phyloP scores from a whole-genome alignment of 108 stramenopile genomes.

The Cyclotella kingstonii region DNA sequence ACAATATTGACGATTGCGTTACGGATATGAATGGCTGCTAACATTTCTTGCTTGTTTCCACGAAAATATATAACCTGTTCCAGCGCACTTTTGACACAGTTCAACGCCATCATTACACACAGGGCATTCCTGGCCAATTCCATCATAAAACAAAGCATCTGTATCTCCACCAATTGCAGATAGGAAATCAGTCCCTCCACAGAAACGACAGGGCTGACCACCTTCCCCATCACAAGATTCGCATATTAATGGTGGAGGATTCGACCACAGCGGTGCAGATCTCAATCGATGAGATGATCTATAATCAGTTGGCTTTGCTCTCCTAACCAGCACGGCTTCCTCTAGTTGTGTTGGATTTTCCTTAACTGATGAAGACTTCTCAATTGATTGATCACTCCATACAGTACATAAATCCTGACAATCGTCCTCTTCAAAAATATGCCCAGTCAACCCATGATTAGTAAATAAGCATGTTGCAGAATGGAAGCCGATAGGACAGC shows the following conservation, averaged over 20 bases:
- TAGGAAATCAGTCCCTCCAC: conserved; percentile 29
- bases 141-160: conserved; percentile 32
- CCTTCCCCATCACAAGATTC: conserved; percentile 22
- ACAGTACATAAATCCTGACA: conserved; percentile 35
- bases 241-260: conserved; percentile 16
- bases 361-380: not conserved
- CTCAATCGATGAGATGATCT: conserved; percentile 1
- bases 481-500: not conserved
- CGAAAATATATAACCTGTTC: conserved; percentile 32
- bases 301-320: conserved; percentile 2
- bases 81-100: conserved; percentile 29
- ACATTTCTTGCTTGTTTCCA: conserved; percentile 16
- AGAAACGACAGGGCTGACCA: conserved; percentile 25
- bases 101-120: conserved; percentile 40
- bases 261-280: conserved; percentile 10
- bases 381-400: conserved; percentile 6
- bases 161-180: conserved; percentile 30
- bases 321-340: not conserved
- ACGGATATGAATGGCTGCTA: not conserved
- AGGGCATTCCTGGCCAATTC: conserved; percentile 31
- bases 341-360: not conserved
- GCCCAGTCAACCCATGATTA: conserved; percentile 2
- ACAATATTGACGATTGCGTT: not conserved
- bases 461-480: not conserved
- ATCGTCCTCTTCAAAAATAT: conserved; percentile 31